A percentile compares a stretch with the other conserved stretches of the same genome.
Conservation (phyloP, 768 basidiomycete species). For the Suillus subluteus region DNA sequence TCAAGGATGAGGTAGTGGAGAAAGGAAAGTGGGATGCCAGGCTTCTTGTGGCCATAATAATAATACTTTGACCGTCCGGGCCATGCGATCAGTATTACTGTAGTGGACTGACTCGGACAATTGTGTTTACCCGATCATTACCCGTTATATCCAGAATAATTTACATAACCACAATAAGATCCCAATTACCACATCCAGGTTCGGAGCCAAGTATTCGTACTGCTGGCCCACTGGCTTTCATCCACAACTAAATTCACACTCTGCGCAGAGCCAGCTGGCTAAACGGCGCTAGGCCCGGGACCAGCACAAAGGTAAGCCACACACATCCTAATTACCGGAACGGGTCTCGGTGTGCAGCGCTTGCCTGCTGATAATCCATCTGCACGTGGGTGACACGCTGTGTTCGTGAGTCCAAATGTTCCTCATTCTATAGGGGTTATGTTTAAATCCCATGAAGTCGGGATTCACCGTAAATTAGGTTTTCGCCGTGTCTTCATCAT, state of each 20-base stretch:
- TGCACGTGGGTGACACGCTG: too few relatives aligned
- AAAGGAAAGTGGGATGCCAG: slow-evolving; percentile 12
- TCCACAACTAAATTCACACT: not conserved
- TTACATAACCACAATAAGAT: slow-evolving; percentile 30
- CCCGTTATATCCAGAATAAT: slow-evolving; percentile 22
- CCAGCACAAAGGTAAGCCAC: not conserved
- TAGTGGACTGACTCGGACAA: slow-evolving; percentile 14
- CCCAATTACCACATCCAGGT: slow-evolving; percentile 1
- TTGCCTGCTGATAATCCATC: not conserved
- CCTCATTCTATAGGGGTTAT: not conserved
- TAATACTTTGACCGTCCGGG: not conserved
- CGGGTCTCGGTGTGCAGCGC: not conserved
- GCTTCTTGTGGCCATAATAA: slow-evolving; percentile 9
- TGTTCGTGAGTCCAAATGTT: slow-evolving; percentile 1
- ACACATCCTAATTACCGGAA: not conserved
- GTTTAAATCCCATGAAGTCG: not conserved
- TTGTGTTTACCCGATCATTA: slow-evolving; percentile 25
- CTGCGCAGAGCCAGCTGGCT: not conserved
- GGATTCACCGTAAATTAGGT: not conserved
- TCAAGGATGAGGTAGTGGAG: slow-evolving; percentile 3
- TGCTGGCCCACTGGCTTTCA: not conserved
- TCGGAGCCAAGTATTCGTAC: not conserved
- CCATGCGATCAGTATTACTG: not conserved
- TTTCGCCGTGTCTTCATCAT: not conserved
- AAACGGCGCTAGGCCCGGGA: not conserved